phyloP scores from a whole-genome alignment of 805 yeast genomes.

The Lipomyces kockii region DNA sequence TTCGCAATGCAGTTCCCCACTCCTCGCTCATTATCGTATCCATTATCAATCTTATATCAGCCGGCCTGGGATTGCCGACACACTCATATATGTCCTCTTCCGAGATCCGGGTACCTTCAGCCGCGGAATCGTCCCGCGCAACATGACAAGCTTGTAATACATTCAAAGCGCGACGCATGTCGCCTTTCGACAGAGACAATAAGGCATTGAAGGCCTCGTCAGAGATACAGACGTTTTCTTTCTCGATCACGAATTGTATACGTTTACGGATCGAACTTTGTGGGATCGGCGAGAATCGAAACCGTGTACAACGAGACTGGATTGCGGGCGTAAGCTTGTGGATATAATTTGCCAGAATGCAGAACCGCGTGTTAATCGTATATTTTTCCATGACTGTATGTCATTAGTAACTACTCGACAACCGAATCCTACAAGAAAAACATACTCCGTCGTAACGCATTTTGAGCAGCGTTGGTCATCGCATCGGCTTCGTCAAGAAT shows the following conservation, averaged over 20 bases:
- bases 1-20: conserved; percentile 76
- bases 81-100: conserved; percentile 86
- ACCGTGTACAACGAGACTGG: conserved; percentile 91
- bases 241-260: conserved; percentile 66
- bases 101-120: conserved; percentile 59
- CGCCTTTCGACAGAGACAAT: conserved; percentile 81
- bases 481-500: conserved; percentile 96
- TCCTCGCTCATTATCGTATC: conserved; percentile 82
- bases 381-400: conserved; percentile 71
- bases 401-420: conserved; percentile 44
- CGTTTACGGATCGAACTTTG: conserved; percentile 70
- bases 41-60: conserved; percentile 74
- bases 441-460: conserved; percentile 92
- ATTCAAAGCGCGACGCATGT: conserved; percentile 93
- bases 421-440: conserved; percentile 70
- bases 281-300: conserved; percentile 84
- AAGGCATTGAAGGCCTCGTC: conserved; percentile 68
- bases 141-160: conserved; percentile 94
- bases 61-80: conserved; percentile 93
- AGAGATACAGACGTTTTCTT: conserved; percentile 65
- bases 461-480: conserved; percentile 96
- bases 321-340: conserved; percentile 96
- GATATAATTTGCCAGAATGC: conserved; percentile 92
- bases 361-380: conserved; percentile 88
- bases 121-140: conserved; percentile 47